phyloP scores from a whole-genome alignment of 2,329 filamentous ascomycete genomes.

The Diaporthe amygdali region DNA sequence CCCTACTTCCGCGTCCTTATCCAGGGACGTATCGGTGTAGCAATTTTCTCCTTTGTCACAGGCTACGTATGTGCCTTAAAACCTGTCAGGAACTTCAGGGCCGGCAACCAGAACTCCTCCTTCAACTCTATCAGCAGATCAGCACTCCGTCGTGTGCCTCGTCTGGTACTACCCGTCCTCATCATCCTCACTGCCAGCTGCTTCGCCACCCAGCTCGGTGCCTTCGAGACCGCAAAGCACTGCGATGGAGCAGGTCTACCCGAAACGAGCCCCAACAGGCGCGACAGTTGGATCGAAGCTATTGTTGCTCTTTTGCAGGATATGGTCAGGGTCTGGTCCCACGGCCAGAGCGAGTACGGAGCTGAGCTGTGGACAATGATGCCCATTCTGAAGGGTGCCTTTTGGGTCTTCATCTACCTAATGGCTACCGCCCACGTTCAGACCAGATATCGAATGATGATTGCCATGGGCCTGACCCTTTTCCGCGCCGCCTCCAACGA shows the following conservation, averaged over 20 bases:
- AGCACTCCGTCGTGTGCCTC: conserved; percentile 24
- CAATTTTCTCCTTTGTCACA: conserved; percentile 27
- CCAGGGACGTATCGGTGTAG: conserved; percentile 26
- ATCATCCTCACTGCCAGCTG: conserved; percentile 23
- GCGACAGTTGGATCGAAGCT: conserved; percentile 21
- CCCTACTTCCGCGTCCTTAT: conserved; percentile 25
- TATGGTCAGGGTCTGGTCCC: conserved; percentile 25
- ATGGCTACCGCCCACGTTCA: conserved; percentile 24
- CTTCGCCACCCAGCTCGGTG: conserved; percentile 24
- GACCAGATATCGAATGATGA: conserved; percentile 25
- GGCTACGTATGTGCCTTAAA: conserved; percentile 25
- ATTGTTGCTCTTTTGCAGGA: conserved; percentile 17
- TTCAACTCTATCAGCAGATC: conserved; percentile 26
- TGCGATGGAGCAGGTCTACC: conserved; percentile 23
- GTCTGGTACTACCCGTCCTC: conserved; percentile 24
- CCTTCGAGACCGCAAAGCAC: conserved; percentile 22
- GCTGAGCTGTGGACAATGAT: conserved; percentile 27
- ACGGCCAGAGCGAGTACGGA: conserved; percentile 23
- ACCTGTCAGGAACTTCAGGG: conserved; percentile 22
- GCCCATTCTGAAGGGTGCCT: conserved; percentile 27
- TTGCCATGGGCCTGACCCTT: conserved; percentile 21
- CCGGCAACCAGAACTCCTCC: conserved; percentile 24
- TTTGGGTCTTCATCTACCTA: conserved; percentile 26
- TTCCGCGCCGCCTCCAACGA: conserved; percentile 26
- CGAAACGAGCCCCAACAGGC: conserved; percentile 21